A percentile compares a stretch with the other conserved stretches of the same genome.
phyloP scores from a whole-genome alignment of 2,329 filamentous ascomycete species.

The Rutstroemia sp. region DNA sequence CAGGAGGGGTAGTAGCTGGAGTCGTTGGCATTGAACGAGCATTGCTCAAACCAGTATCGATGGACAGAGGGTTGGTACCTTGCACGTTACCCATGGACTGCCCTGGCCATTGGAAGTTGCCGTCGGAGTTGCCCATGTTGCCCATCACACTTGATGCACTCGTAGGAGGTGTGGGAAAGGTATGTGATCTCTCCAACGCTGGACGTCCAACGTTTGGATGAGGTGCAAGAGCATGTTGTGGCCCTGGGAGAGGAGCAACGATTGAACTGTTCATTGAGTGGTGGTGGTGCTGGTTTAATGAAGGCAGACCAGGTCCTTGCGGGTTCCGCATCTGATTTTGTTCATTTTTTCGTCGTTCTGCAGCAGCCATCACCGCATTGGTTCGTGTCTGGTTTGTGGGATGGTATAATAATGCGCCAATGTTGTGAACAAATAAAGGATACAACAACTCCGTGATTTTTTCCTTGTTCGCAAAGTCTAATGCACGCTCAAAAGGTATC shows the following conservation, averaged over 20 bases:
- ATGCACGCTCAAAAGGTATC: constrained; percentile 96
- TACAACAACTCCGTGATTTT: constrained; percentile 96
- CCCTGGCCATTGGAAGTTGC: constrained; percentile 70
- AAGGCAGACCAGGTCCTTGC: constrained; percentile 53
- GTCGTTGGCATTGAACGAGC: constrained; percentile 82
- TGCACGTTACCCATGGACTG: constrained; percentile 55
- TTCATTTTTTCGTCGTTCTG: constrained; percentile 69
- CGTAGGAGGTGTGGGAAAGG: constrained; percentile 88
- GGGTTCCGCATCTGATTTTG: constrained; percentile 53
- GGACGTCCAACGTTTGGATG: constrained; percentile 70
- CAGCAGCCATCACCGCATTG: constrained; percentile 80
- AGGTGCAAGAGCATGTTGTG: constrained; percentile 48
- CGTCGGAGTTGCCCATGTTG: constrained; percentile 64
- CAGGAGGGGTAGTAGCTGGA: constrained; percentile 85
- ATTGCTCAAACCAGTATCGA: constrained; percentile 73
- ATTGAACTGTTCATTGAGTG: constrained; percentile 56
- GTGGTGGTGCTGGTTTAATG: constrained; percentile 60
- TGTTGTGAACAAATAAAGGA: constrained; percentile 95
- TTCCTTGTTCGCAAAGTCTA: constrained; percentile 99
- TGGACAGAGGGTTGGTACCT: constrained; percentile 64
- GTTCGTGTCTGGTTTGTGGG: constrained; percentile 79
- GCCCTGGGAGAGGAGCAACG: constrained; percentile 40
- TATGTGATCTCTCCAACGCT: constrained; percentile 75
- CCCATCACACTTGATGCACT: constrained; percentile 81
- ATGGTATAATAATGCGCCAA: constrained; percentile 87